Base-by-base conservation (phyloP, 176 grass and related monocot species). In the Areca catechu region DNA sequence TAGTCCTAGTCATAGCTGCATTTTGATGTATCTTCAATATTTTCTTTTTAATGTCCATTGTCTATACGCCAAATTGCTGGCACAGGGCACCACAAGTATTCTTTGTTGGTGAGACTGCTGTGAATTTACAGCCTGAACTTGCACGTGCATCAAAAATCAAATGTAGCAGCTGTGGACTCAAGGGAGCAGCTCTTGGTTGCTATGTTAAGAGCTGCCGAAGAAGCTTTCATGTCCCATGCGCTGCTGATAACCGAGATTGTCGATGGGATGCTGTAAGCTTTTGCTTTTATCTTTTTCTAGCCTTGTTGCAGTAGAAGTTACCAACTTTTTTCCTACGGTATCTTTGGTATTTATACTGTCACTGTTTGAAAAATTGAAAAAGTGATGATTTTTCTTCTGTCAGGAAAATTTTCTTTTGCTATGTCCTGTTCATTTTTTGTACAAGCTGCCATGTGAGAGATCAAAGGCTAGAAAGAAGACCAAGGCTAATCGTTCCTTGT, bases 171-270 rank as follows among this genome's bases (percentile, higher is more conserved):
- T 98, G 87, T 56, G 84, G 81, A 24, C 67, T 98, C 49, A 98
- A 98, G 76, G 93, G 93, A 25, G 93, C 93, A 63, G 93, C 93
- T 58, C 83, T 98, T 56, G 87, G 93, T 15, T 98, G 87, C 60
- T 89, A 88, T 81, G 71, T 80, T 28, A 92, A 78, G 76, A 92
- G 86, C 67, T 98, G 93, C 76, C 79, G 83, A 43, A 84, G 83
- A 50, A 98, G 93, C 73, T 98, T 72, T 67, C 93, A 98, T 88
- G 59, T 98, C 15, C 81, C 83, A 60, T 98, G 93, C 76, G 93
- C 93, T 43, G 61, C 65, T 66, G 76, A 71, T 48, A 77, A 79
- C 47, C 29, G 66, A 75, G 87, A 68, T 17, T 98, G 93, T 81
- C 64, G 76, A 69, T 98, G 86, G 83, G 93, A 98, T 37, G 49